phyloP scores from a whole-genome alignment of 805 yeast genomes.

The Kodamaea hsintzibuensis region DNA sequence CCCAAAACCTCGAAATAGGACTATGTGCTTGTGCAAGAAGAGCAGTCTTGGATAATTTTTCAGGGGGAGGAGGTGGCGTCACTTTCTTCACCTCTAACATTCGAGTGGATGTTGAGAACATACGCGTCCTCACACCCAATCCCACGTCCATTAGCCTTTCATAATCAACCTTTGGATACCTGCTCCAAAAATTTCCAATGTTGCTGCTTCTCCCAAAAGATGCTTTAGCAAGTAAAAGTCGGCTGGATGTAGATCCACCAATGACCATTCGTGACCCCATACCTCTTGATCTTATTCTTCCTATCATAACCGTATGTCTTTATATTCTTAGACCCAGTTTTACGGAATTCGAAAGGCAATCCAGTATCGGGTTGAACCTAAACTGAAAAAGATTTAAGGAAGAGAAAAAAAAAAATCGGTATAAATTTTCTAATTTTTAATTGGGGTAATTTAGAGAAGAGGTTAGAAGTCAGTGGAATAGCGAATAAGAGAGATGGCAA shows the following conservation, averaged over 20 bases:
- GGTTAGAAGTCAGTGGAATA: background rate
- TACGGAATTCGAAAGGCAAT: background rate
- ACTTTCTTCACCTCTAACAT: background rate
- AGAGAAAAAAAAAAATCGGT: background rate
- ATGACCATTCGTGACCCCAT: background rate
- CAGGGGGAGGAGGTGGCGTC: background rate
- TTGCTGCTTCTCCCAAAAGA: background rate
- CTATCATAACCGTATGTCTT: background rate
- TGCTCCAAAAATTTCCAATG: background rate
- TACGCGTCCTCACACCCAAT: background rate
- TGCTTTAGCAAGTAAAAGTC: background rate
- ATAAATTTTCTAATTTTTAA: background rate
- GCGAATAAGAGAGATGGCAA: background rate
- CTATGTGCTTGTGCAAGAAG: conserved; percentile 33
- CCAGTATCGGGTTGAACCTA: background rate
- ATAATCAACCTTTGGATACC: background rate
- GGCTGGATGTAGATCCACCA: background rate
- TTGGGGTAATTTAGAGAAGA: background rate
- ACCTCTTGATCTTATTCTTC: background rate
- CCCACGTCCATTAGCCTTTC: background rate
- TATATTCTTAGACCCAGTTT: background rate
- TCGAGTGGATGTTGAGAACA: background rate
- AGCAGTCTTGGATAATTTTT: conserved; percentile 14
- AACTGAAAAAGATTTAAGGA: background rate
- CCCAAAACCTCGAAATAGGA: conserved; percentile 30